A percentile compares a stretch with the other conserved stretches of the same genome.
phyloP scores from a whole-genome alignment of 805 yeast genomes.

The Kluyveromyces starmeri region DNA sequence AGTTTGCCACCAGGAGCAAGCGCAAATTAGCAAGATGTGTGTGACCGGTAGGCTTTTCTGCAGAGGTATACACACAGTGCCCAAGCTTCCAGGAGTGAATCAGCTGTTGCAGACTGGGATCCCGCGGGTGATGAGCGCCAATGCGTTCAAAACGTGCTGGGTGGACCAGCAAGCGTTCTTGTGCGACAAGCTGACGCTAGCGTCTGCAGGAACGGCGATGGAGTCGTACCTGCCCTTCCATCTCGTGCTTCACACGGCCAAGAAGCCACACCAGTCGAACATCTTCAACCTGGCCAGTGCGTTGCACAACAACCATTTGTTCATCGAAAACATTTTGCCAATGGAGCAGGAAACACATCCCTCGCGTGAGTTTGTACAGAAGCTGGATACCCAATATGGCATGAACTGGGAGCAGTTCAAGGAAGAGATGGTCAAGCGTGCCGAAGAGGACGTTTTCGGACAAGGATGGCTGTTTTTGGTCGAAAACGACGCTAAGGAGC shows the following conservation, averaged over 20 bases:
- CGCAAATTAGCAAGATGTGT: too few species aligned
- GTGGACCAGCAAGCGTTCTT: conserved; percentile 62
- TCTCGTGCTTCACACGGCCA: conserved; percentile 56
- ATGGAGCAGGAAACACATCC: conserved; percentile 24
- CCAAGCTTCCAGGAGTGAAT: conserved; percentile 18
- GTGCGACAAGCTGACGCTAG: conserved; percentile 49
- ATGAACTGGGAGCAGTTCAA: conserved; percentile 41
- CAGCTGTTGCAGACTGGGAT: conserved; percentile 19
- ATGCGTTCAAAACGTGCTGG: conserved; percentile 74
- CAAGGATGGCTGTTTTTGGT: conserved; percentile 76
- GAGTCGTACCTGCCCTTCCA: conserved; percentile 73
- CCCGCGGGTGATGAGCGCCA: conserved; percentile 23
- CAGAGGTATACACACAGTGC: conserved; percentile 28
- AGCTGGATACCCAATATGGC: conserved; percentile 29
- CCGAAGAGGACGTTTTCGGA: conserved; percentile 37
- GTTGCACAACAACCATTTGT: conserved; percentile 86
- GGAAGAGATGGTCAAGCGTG: conserved; percentile 38
- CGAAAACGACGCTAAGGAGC: conserved; percentile 52
- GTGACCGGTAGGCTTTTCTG: conserved; percentile 12
- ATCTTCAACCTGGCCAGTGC: conserved; percentile 84
- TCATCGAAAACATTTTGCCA: conserved; percentile 47
- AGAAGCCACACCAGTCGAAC: conserved; percentile 54
- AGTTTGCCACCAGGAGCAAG: too few species aligned
- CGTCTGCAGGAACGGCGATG: conserved; percentile 70
- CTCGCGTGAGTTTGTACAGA: conserved; percentile 28